Evolutionary conservation across 306 rosid genomes (phyloP), one percentile per base, ranked within the genome.

Genomic region (Biancaea sappan): DNA sequence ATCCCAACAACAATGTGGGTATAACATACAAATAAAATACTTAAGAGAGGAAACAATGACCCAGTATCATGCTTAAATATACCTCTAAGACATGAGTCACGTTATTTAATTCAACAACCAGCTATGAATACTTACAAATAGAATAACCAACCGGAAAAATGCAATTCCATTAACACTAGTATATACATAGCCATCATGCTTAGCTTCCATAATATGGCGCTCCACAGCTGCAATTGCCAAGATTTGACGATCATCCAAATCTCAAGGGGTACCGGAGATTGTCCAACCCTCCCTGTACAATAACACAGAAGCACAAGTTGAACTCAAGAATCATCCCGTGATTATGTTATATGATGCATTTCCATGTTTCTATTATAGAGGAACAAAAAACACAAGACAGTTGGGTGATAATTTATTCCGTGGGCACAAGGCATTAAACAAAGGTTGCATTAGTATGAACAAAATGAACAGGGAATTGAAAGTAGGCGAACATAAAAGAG

Each of bases 141-240:
- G 77, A 62, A 86, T 85, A 56, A 76, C 83, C 44, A 85, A 83
- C 44, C 82, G 90, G 75, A 81, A 87, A 69, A 85, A 83, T 29
- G 90, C 81, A 72, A 85, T 84, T 69, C 90, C 86, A 66, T 66
- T 68, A 22, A 83, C 76, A 78, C 76, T 69, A 59, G 81, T 52
- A 69, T 81, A 51, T 40, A 83, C 82, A 52, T 85, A 76, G 65
- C 78, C 90, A 66, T 82, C 90, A 83, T 85, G 82, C 32, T 86
- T 85, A 1, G 83, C 85, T 67, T 87, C 95, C 19, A 77, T 59
- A 64, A 83, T 59, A 69, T 76, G 86, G 11, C 59, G 87, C 68
- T 89, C 94, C n/a, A 90, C 85, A 28, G 87, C 88, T 34, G 88
- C 90, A 78, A 85, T 75, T 64, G 87, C 88, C 77, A 85, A 61